Percentiles rank a stretch among this genome's conserved stretches.
Conservation (phyloP, 78 protist genomes). For the Capsaspora owczarzaki region DNA sequence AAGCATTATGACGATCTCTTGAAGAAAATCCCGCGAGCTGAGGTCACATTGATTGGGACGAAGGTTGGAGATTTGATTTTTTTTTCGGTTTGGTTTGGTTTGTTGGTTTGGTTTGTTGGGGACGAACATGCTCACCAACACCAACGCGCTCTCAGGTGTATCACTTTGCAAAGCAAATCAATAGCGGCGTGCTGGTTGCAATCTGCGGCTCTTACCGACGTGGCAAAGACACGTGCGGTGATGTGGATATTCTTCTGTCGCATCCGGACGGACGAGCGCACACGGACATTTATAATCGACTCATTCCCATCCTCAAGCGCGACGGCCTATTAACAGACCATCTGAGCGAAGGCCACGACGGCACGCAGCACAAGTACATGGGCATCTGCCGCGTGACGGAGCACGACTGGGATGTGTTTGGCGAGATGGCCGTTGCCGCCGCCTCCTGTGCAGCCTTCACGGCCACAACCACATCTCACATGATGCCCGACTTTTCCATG, state of each 20-base stretch:
- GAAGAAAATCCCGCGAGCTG: not conserved
- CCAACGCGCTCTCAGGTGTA: no score
- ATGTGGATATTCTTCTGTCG: not conserved
- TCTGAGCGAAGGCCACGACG: not conserved
- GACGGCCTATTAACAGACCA: not conserved
- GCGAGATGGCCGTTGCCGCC: no score
- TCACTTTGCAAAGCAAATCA: not conserved
- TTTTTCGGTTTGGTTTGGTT: no score
- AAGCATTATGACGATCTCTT: not conserved
- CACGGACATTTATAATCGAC: not conserved
- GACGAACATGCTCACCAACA: no score
- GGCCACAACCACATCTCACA: no score
- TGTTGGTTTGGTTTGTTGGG: no score
- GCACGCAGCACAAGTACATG: not conserved
- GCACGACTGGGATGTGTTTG: no score
- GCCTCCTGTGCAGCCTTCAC: no score
- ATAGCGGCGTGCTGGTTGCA: no score
- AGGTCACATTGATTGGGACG: not conserved
- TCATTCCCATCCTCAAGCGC: no score
- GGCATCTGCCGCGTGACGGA: not conserved
- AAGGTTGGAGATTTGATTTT: no score
- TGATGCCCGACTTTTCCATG: no score
- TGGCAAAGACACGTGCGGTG: conserved; percentile 1
- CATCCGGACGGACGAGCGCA: not conserved
- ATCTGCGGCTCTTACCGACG: conserved; percentile 8